Evolutionary conservation across 768 basidiomycete species (phyloP).

Genomic region (Cubamyces sp.): DNA sequence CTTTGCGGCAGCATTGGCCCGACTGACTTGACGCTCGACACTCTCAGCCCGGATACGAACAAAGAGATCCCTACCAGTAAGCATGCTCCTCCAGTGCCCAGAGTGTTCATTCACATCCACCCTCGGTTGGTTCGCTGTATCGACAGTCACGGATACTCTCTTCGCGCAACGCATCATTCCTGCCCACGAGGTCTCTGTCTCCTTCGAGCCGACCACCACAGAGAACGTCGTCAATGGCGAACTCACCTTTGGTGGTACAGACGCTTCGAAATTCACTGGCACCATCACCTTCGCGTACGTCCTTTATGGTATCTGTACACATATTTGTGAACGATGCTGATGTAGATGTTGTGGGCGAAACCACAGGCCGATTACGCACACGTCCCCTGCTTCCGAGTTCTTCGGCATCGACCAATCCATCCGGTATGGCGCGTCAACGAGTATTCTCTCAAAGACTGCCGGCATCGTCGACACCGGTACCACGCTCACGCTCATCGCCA

Average conservation of each 20-base stretch:
- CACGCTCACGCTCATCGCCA: conserved; percentile 28
- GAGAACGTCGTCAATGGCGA: conserved; percentile 32
- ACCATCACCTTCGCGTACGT: conserved; percentile 32
- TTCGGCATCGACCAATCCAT: conserved; percentile 43
- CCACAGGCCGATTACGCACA: conserved; percentile 36
- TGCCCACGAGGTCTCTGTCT: conserved; percentile 30
- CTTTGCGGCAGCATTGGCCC: conserved; percentile 59
- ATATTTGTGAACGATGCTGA: not conserved
- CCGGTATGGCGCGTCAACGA: conserved; percentile 27
- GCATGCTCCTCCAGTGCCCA: not conserved
- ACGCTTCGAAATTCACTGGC: conserved; percentile 34
- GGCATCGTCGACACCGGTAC: conserved; percentile 37
- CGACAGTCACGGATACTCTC: conserved; percentile 41
- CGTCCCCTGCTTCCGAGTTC: conserved; percentile 36
- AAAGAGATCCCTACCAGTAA: conserved; percentile 22
- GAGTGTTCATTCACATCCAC: not conserved
- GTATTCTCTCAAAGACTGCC: conserved; percentile 25
- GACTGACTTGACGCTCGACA: conserved; percentile 51
- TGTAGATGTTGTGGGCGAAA: not conserved
- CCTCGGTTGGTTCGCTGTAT: conserved; percentile 11
- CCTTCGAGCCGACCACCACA: conserved; percentile 31
- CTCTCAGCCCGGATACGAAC: conserved; percentile 22
- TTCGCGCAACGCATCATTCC: conserved; percentile 32
- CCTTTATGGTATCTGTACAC: not conserved
- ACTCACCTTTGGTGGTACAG: conserved; percentile 38